Evolutionary conservation across 257 asterid genomes (phyloP).

Genomic region (Solanum bulbocastanum): DNA sequence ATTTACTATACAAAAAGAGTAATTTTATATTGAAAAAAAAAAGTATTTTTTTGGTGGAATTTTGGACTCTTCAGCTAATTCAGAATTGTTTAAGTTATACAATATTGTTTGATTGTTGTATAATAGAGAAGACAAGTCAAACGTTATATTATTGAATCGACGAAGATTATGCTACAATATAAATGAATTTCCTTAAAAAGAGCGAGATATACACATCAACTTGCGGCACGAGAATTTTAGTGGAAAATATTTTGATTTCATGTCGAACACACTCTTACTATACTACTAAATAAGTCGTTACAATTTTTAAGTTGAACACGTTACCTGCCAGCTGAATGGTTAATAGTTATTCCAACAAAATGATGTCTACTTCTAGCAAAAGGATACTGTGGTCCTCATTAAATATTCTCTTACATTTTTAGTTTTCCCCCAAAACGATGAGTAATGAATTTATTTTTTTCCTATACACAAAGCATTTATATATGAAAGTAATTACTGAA

Average conservation of each 20-base stretch:
- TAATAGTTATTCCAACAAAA: neutral
- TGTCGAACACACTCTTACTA: neutral
- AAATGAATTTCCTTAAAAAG: too few species aligned
- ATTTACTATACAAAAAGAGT: too few species aligned
- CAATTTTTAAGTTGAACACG: neutral
- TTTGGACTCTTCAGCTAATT: too few species aligned
- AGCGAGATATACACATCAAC: too few species aligned
- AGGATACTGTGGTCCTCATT: neutral
- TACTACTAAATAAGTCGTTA: neutral
- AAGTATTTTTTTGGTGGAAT: neutral
- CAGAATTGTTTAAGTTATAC: too few species aligned
- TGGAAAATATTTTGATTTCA: neutral
- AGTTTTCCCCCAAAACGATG: neutral
- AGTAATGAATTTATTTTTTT: neutral
- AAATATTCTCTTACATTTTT: neutral
- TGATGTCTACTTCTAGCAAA: neutral
- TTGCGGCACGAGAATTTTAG: accelerated
- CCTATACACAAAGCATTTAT: neutral
- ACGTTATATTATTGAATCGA: too few species aligned
- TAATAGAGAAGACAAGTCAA: neutral
- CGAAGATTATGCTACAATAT: too few species aligned
- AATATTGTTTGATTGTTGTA: neutral
- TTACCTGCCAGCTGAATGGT: neutral
- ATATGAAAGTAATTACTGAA: neutral
- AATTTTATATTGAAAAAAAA: too few species aligned